Evolutionary conservation across 2,329 filamentous ascomycete genomes (phyloP), one percentile per base, ranked within the genome.

Genomic region (Leptographium procerum): DNA sequence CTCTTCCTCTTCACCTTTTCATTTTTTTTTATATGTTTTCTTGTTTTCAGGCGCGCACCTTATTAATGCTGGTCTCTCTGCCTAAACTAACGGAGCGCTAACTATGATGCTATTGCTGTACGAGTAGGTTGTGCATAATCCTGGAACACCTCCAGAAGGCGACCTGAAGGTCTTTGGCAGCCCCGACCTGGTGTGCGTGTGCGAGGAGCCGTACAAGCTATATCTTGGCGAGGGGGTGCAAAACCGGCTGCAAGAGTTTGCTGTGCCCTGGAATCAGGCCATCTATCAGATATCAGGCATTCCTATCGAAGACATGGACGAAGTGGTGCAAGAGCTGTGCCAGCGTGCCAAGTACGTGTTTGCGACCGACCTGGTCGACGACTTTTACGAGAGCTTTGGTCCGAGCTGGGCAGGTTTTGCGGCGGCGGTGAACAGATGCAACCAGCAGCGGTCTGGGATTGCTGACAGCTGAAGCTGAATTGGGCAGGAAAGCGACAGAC

Each of bases 361-460:
- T 50, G 61, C 57, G 1, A 62, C 61, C 34, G 57, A 60, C 40
- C 48, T 62, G 19, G 50, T 51, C 14, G 55, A 59, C 22, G 47
- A 61, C 55, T 62, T 62, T 56, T 62, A 62, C 55, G 61, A 62
- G 57, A 59, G 57, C 29, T 62, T 62, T 47, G 59, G 61, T 3
- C 34, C 56, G 0, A 60, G 54, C 55, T 62, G 61, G 61, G 33
- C 16, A 11, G 36, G 22, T 4, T 60, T 62, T 53, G 61, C 56
- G 22, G 45, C 48, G 5, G 57, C 61, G 19, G 52, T 61, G 51
- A 26, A 31, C 28, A 11, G 28, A 10, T 11, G 36, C 36, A 33
- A 47, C 34, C n/a, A 43, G n/a, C 13, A 22, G 24, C 11, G 14
- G 9, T n/a, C 16, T 9, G 36, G 19, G 5, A 26, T 9, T 10